A percentile compares a stretch with the other conserved stretches of the same genome.
phyloP scores from a whole-genome alignment of 169 alveolate genomes.

The Plasmodium gallinaceum region DNA sequence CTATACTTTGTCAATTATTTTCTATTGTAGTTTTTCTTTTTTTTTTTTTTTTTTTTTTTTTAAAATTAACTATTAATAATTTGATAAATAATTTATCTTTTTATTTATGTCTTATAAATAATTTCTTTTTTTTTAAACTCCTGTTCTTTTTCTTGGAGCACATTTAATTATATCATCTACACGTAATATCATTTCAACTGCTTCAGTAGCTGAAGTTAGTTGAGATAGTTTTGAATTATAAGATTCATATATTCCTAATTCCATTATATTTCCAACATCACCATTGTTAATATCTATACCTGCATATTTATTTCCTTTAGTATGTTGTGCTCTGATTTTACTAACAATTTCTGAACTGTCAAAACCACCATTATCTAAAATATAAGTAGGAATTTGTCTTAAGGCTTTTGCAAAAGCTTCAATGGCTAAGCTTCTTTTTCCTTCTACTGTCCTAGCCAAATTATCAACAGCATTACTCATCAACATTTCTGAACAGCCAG shows the following conservation, averaged over 20 bases:
- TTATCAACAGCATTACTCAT: constrained; percentile 98
- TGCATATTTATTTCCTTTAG: constrained; percentile 91
- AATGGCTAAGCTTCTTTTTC: constrained; percentile 97
- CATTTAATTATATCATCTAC: constrained; percentile 98
- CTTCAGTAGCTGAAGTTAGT: constrained; percentile 98
- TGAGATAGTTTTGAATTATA: constrained; percentile 97
- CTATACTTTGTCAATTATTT: too few species aligned
- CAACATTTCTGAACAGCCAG: constrained; percentile 98
- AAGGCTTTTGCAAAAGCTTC: constrained; percentile 98
- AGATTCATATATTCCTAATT: constrained; percentile 97
- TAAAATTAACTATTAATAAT: not conserved
- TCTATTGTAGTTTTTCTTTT: too few species aligned
- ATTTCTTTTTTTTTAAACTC: constrained; percentile 3
- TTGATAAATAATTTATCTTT: not conserved
- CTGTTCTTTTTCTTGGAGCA: constrained; percentile 97
- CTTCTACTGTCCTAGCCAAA: constrained; percentile 94
- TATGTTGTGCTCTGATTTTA: constrained; percentile 96
- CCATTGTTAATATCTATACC: constrained; percentile 96
- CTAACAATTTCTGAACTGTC: constrained; percentile 98
- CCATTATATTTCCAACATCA: constrained; percentile 95
- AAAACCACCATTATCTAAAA: constrained; percentile 98
- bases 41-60: not conserved
- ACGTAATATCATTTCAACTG: constrained; percentile 98
- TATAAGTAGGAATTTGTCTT: constrained; percentile 97
- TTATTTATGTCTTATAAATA: too few species aligned